These are phyloP conservation scores for Ehretia macrophylla DNA, from an alignment of 257 asterid species.

Conservation along the genomic window DNA sequence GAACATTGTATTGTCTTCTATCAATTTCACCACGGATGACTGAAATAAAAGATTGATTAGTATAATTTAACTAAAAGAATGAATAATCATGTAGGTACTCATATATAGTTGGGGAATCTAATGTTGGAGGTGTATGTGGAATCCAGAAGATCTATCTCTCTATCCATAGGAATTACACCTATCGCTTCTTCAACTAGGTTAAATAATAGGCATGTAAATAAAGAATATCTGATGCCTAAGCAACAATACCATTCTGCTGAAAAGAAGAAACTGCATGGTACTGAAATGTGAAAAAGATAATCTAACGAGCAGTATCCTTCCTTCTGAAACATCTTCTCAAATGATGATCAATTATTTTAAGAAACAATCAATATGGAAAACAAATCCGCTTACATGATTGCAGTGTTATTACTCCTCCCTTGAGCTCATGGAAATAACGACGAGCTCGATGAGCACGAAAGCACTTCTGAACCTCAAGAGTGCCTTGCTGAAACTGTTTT, in stretches of 20 bases:
- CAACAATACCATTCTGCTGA: no score
- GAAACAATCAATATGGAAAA: neutral
- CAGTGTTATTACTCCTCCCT: slow-evolving; percentile 50
- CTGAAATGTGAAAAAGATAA: no score
- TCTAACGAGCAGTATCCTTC: no score
- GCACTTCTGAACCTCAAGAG: slow-evolving; percentile 65
- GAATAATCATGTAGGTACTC: no score
- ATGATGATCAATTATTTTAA: no score
- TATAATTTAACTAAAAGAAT: no score
- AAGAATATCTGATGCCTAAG: neutral
- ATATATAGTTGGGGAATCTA: no score
- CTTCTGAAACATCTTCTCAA: no score
- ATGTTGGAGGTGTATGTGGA: no score
- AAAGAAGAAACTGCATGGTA: no score
- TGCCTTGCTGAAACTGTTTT: slow-evolving; percentile 66
- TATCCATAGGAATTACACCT: no score
- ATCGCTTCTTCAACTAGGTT: neutral
- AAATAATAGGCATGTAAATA: neutral
- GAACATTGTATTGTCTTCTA: slow-evolving; percentile 47
- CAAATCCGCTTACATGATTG: slow-evolving; percentile 64
- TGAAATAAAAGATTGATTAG: slow-evolving; percentile 22
- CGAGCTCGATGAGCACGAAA: slow-evolving; percentile 51
- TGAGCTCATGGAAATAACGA: slow-evolving; percentile 56
- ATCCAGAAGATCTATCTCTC: neutral
- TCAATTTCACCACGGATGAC: slow-evolving; percentile 86